These are phyloP conservation scores for Entomortierella parvispora DNA, from an alignment of 192 early-diverging fungal genomes.

Conservation along the genomic window DNA sequence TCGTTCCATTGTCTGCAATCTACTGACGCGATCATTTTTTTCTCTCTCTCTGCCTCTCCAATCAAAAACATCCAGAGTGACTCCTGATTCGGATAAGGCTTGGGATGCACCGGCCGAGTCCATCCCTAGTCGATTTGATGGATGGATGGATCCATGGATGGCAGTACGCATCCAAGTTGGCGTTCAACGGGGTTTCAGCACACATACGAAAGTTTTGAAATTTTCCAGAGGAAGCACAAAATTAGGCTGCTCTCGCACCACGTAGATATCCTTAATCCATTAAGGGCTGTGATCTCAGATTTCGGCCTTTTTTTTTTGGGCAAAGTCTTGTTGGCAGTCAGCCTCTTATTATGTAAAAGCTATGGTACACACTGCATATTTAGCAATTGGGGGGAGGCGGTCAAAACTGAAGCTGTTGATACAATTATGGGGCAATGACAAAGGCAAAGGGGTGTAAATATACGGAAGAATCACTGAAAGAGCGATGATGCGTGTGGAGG, in stretches of 20 bases:
- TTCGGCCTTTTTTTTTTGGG: no score
- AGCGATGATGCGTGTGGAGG: conserved; percentile 6
- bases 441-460: not conserved
- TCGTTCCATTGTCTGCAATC: no score
- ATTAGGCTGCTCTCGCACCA: not conserved
- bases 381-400: not conserved
- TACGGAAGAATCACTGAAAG: not conserved
- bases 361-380: not conserved
- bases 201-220: conserved; percentile 30
- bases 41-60: no score
- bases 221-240: conserved; percentile 7
- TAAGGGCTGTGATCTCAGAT: not conserved
- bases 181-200: not conserved
- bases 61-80: no score
- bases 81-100: no score
- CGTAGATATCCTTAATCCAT: not conserved
- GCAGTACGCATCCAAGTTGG: not conserved
- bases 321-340: no score
- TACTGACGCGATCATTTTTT: no score
- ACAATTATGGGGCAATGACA: no score
- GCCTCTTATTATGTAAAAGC: not conserved
- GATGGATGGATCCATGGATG: conserved; percentile 13
- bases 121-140: not conserved
- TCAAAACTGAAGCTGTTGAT: not conserved
- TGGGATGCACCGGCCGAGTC: no score